phyloP scores from a whole-genome alignment of 2,329 filamentous ascomycete genomes.

The Raffaelea ambrosiae region DNA sequence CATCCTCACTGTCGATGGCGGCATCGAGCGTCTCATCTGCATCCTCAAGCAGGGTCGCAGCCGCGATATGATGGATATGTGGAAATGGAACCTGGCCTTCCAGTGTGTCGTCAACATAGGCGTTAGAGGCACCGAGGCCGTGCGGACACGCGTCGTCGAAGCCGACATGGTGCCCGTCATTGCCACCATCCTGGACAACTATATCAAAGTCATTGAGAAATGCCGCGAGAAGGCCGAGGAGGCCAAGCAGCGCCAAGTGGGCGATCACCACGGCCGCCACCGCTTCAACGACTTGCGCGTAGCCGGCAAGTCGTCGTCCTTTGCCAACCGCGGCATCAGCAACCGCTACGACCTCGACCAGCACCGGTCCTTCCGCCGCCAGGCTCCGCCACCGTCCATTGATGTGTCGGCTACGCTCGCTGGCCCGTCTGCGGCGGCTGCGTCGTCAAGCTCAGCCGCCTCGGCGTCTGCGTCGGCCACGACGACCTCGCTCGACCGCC shows the following conservation, averaged over 20 bases:
- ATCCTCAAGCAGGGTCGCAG: conserved; percentile 96
- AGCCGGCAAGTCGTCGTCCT: conserved; percentile 40
- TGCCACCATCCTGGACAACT: conserved; percentile 95
- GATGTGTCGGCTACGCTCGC: conserved; percentile 58
- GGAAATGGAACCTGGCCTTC: conserved; percentile 99
- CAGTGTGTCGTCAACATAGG: conserved; percentile 99
- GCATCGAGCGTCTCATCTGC: conserved; percentile 91
- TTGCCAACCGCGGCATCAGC: conserved; percentile 43
- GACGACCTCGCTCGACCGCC: neutral
- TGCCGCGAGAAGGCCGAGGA: conserved; percentile 81
- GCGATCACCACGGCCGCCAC: conserved; percentile 43
- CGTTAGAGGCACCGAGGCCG: conserved; percentile 86
- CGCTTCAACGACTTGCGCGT: conserved; percentile 40
- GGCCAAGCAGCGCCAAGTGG: conserved; percentile 61
- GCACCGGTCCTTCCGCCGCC: conserved; percentile 49
- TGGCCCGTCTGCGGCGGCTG: conserved; percentile 26
- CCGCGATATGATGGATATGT: conserved; percentile 99
- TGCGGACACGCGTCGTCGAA: conserved; percentile 91
- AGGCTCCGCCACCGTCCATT: conserved; percentile 76
- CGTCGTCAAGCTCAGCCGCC: neutral
- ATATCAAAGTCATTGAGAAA: conserved; percentile 92
- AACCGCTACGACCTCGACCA: conserved; percentile 41
- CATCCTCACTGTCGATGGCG: conserved; percentile 96
- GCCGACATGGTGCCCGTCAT: conserved; percentile 99
- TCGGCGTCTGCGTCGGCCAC: neutral